Percentiles rank a stretch among this genome's conserved stretches.
Conservation (phyloP, 1,284 basidiomycete genomes). For the Cryptococcus sp. region DNA sequence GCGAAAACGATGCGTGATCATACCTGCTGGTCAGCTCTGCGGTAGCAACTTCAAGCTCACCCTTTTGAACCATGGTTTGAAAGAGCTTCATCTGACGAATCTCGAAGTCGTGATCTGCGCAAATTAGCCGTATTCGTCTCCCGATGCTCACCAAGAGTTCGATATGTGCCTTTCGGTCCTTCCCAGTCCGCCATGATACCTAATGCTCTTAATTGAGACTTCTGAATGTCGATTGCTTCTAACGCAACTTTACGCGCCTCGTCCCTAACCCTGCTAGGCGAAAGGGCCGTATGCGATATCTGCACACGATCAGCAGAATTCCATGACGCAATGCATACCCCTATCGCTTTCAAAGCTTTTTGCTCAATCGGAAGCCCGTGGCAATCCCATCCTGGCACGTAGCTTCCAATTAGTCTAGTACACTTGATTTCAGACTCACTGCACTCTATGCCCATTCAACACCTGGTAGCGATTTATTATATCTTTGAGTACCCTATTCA, state of each 20-base stretch:
- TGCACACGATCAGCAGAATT: conserved; percentile 10
- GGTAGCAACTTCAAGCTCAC: conserved; percentile 50
- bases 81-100: conserved; percentile 86
- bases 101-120: conserved; percentile 78
- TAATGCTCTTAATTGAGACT: conserved; percentile 74
- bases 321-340: conserved; percentile 55
- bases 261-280: conserved; percentile 66
- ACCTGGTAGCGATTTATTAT: conserved; percentile 91
- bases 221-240: conserved; percentile 75
- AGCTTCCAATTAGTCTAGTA: conserved; percentile 58
- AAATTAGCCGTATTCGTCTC: neutral
- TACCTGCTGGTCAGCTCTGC: conserved; percentile 16
- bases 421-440: conserved; percentile 60
- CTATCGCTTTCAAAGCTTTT: conserved; percentile 77
- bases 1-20: conserved; percentile 78
- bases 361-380: conserved; percentile 97
- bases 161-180: conserved; percentile 69
- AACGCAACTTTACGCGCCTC: conserved; percentile 74
- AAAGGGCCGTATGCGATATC: conserved; percentile 56
- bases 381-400: conserved; percentile 96
- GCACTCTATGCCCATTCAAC: conserved; percentile 72
- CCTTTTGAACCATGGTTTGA: conserved; percentile 81
- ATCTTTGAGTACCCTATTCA: conserved; percentile 98
- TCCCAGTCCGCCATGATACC: conserved; percentile 95
- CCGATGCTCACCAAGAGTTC: conserved; percentile 69